Base-by-base conservation (phyloP, 2,329 filamentous ascomycete genomes). In the Monilinia polystroma region DNA sequence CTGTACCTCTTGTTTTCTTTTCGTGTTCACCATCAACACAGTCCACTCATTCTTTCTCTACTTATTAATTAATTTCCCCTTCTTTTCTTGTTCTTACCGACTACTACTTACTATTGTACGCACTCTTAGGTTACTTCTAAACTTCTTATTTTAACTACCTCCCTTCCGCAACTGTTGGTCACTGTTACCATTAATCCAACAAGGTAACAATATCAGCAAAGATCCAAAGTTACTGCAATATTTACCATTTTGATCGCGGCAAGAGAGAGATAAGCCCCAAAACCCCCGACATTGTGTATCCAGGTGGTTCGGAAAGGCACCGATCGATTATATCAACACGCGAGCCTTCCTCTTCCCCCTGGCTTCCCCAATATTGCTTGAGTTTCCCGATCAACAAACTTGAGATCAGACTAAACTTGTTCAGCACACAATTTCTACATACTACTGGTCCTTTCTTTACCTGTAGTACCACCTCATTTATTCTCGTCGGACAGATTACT, bases 21-120 rank as follows among this genome's bases (percentile, higher is more conserved):
- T 60, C 49, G 63, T 60, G 32, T 51, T 65, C 45, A 52, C n/a
- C 47, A 66, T 53, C 55, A 35, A 35, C 32, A 35, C 43, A 65
- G 63, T 66, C 55, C 63, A 52, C 45, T 66, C 63, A 59, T 66
- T 60, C 23, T 35, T 38, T 62, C 20, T n/a, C 43, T 58, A 29
- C 23, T 60, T 51, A 18, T 60, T 51, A 18, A 23, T 51, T 51
- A 23, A 23, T 51, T 51, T 60, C 58, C 58, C 58, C 58, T 60
- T 60, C 58, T 38, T 60, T 59, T 59, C 54, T n/a, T 26, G 16
- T 35, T 38, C 20, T 20, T 47, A n/a, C 52, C 53, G 5, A 47
- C 20, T 57, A 14, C 20, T 20, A n/a, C 63, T 35, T 41, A 20
- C 47, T 16, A n/a, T 63, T 20, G 7, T 5, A 6, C 32, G 5